Conservation (phyloP, 2,329 filamentous ascomycete species). For the Apiospora phragmitis region DNA sequence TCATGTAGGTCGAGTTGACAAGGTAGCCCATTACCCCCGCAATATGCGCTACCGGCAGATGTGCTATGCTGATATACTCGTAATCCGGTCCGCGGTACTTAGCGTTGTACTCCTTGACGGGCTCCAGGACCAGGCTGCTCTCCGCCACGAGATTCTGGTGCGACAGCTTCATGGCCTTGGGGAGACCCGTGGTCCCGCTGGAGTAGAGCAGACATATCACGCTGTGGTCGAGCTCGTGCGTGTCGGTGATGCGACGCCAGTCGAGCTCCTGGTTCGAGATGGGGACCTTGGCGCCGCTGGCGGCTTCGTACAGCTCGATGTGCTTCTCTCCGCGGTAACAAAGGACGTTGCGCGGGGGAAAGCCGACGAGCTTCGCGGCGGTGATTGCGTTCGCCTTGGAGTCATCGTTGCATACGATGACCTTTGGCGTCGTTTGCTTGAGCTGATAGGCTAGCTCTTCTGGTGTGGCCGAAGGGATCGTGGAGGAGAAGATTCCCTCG, state of each 20-base stretch:
- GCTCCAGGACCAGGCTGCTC: constrained; percentile 30
- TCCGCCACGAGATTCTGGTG: constrained; percentile 46
- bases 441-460: constrained; percentile 35
- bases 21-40: constrained; percentile 47
- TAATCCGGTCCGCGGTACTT: constrained; percentile 25
- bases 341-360: constrained; percentile 49
- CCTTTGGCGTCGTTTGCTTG: constrained; percentile 36
- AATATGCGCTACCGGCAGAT: constrained; percentile 48
- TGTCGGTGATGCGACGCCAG: constrained; percentile 57
- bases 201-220: constrained; percentile 47
- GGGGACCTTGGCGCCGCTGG: constrained; percentile 29
- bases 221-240: constrained; percentile 39
- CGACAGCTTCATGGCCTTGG: constrained; percentile 48
- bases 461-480: constrained; percentile 23
- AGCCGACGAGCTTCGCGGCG: constrained; percentile 47
- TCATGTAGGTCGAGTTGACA: constrained; percentile 41
- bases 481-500: constrained; percentile 27
- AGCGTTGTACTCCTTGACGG: constrained; percentile 31
- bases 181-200: constrained; percentile 49
- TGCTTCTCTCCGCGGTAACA: constrained; percentile 43
- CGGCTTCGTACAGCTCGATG: constrained; percentile 29
- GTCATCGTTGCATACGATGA: constrained; percentile 49
- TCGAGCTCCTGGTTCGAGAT: constrained; percentile 40
- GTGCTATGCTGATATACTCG: constrained; percentile 38
- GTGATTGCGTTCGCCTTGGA: constrained; percentile 46